These are phyloP conservation scores for Dipodascus geniculatus DNA, from an alignment of 805 yeast species.

Conservation along the genomic window DNA sequence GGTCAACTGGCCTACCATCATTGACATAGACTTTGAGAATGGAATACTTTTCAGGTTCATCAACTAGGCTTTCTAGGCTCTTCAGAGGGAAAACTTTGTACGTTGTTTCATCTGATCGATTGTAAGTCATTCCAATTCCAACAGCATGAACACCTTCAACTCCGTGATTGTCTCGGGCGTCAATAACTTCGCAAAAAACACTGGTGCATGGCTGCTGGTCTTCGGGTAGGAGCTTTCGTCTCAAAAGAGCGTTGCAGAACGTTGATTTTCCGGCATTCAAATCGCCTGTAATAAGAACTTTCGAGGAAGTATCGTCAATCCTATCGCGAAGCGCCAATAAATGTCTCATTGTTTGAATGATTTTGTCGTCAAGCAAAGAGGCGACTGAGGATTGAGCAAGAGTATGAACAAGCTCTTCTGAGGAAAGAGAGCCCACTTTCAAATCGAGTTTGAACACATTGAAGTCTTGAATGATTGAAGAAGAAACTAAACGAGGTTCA, in stretches of 20 bases:
- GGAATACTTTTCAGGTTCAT: constrained; percentile 57
- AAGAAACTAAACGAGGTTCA: constrained; percentile 12
- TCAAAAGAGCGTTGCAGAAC: constrained; percentile 79
- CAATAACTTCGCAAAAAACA: constrained; percentile 90
- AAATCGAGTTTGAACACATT: constrained; percentile 53
- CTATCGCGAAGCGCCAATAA: constrained; percentile 63
- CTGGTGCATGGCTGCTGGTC: constrained; percentile 98
- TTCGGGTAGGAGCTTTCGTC: constrained; percentile 73
- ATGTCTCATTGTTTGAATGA: constrained; percentile 55
- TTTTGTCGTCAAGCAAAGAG: constrained; percentile 54
- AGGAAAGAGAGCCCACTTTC: constrained; percentile 35
- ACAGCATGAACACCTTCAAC: constrained; percentile 92
- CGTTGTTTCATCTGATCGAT: constrained; percentile 48
- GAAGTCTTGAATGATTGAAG: constrained; percentile 27
- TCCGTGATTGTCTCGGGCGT: constrained; percentile 62
- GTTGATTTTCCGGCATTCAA: constrained; percentile 94
- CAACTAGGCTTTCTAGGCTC: constrained; percentile 58
- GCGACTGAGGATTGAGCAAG: constrained; percentile 63
- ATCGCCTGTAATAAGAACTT: constrained; percentile 94
- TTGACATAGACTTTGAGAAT: constrained; percentile 71
- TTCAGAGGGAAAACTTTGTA: constrained; percentile 43
- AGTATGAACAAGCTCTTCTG: constrained; percentile 35
- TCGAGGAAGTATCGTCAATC: constrained; percentile 82
- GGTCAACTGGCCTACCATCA: constrained; percentile 55
- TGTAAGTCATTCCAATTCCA: constrained; percentile 34